Percentiles rank a stretch among this genome's conserved stretches.
These are phyloP conservation scores for Apocynum venetum DNA, from an alignment of 257 asterid species.

Conservation along the genomic window DNA sequence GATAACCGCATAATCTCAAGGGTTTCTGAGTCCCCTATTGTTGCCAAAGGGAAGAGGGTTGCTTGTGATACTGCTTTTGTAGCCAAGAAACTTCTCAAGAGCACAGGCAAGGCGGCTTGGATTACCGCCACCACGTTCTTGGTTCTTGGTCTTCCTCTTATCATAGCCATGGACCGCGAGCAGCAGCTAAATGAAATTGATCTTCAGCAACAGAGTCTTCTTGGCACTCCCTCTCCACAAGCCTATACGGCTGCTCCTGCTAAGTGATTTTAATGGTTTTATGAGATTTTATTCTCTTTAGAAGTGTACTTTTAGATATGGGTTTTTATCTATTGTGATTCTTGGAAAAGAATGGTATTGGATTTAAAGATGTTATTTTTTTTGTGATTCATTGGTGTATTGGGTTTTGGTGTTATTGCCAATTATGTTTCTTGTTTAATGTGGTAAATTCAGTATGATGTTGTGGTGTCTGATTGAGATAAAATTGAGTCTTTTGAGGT, in stretches of 20 bases:
- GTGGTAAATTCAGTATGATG: not conserved
- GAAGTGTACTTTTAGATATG: not conserved
- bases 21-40: constrained; percentile 38
- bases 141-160: constrained; percentile 57
- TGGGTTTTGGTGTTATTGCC: not conserved
- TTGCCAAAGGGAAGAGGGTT: constrained; percentile 37
- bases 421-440: not conserved
- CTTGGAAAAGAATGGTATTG: not conserved
- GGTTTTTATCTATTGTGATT: not conserved
- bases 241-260: constrained; percentile 7
- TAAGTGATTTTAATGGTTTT: constrained; percentile 10
- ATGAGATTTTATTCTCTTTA: not conserved
- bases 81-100: constrained; percentile 47
- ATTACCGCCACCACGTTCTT: constrained; percentile 49
- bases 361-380: not conserved
- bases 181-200: constrained; percentile 53
- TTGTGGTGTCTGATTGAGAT: not conserved
- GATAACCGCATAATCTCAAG: constrained; percentile 32
- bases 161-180: constrained; percentile 65
- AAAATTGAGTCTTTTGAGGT: not conserved
- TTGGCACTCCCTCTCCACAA: constrained; percentile 41
- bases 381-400: not conserved
- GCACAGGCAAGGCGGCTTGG: constrained; percentile 82
- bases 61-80: constrained; percentile 52
- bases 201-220: constrained; percentile 55